Evolutionary conservation across 345 rosid species (phyloP).

Genomic region (Citrus unshiu): DNA sequence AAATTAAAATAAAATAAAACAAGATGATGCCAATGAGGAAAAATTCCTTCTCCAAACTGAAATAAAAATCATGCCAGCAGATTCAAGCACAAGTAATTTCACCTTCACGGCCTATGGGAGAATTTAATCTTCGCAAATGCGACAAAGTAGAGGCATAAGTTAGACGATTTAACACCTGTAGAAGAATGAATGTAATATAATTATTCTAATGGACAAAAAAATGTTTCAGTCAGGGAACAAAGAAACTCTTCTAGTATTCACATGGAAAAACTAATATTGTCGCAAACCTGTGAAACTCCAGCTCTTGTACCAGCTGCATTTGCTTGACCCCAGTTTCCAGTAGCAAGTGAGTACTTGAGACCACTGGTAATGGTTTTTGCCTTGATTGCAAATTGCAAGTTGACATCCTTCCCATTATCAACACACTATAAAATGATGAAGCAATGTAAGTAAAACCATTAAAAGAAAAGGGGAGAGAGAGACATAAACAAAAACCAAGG

Average conservation of each 20-base stretch:
- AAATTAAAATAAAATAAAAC: neutral
- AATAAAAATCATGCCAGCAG: neutral
- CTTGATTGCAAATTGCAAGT: constrained; percentile 91
- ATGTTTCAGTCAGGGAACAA: neutral
- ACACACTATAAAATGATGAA: constrained; percentile 60
- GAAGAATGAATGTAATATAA: constrained; percentile 8
- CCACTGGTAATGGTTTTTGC: constrained; percentile 99
- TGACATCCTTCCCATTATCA: constrained; percentile 96
- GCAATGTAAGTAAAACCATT: constrained; percentile 12
- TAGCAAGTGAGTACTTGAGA: constrained; percentile 93
- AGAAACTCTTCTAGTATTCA: neutral
- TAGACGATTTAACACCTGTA: constrained; percentile 86
- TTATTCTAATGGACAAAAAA: neutral
- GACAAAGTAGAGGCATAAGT: constrained; percentile 96
- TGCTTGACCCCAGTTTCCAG: constrained; percentile 99
- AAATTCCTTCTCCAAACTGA: constrained; percentile 5
- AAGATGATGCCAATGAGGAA: neutral
- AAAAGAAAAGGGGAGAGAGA: neutral
- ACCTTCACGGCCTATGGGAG: constrained; percentile 99
- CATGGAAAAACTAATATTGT: neutral
- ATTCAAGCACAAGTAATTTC: constrained; percentile 19
- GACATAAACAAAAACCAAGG: constrained; percentile 2
- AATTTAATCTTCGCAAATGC: constrained; percentile 91
- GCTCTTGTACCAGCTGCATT: constrained; percentile 99
- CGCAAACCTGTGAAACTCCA: constrained; percentile 94